Evolutionary conservation across 1,139 yeast genomes (phyloP).

Genomic region (Blastobotrys elegans): DNA sequence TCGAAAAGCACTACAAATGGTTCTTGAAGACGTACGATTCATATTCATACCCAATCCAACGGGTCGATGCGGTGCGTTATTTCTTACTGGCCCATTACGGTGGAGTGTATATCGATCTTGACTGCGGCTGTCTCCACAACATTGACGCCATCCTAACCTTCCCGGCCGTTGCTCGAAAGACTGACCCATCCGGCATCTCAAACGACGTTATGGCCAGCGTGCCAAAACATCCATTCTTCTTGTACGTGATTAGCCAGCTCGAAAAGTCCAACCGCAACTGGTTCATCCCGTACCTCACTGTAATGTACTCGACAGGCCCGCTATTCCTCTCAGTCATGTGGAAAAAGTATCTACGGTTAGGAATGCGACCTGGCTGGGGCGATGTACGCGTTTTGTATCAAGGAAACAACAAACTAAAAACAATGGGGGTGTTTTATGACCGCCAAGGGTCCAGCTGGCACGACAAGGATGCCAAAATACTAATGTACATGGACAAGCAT

Average conservation of each 20-base stretch:
- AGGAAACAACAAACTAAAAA: constrained; percentile 39
- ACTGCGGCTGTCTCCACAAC: constrained; percentile 74
- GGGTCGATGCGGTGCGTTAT: constrained; percentile 89
- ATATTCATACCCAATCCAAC: constrained; percentile 74
- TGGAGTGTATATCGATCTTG: constrained; percentile 85
- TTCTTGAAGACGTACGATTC: constrained; percentile 71
- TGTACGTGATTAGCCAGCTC: constrained; percentile 60
- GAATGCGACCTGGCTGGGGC: constrained; percentile 9
- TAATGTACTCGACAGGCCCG: constrained; percentile 94
- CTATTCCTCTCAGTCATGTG: constrained; percentile 77
- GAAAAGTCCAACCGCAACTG: constrained; percentile 43
- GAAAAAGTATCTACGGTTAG: constrained; percentile 65
- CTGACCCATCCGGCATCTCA: constrained; percentile 85
- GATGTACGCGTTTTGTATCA: constrained; percentile 50
- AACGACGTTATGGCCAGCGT: constrained; percentile 91
- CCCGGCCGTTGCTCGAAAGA: constrained; percentile 83
- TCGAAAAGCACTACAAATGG: constrained; percentile 78
- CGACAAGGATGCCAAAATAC: constrained; percentile 70
- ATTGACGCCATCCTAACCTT: constrained; percentile 75
- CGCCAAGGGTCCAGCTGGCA: constrained; percentile 89
- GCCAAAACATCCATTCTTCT: constrained; percentile 81
- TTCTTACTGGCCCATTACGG: constrained; percentile 80
- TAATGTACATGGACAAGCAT: constrained; percentile 64
- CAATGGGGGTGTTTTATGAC: constrained; percentile 61
- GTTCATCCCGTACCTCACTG: constrained; percentile 77